phyloP scores from a whole-genome alignment of 768 basidiomycete genomes.

The Porphyrellus cyaneotinctus region DNA sequence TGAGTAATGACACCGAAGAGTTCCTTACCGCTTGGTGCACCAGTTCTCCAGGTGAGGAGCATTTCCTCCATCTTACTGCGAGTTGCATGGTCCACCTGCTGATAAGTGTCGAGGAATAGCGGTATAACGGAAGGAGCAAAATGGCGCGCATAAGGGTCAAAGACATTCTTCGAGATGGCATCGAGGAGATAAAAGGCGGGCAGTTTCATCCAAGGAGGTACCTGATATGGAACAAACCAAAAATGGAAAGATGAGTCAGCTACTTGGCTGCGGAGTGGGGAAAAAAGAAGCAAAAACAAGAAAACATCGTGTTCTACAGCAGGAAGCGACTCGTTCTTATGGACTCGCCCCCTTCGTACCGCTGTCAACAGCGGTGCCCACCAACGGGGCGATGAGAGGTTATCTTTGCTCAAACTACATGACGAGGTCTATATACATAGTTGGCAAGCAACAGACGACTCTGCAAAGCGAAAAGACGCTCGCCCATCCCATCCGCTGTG shows the following conservation, averaged over 20 bases:
- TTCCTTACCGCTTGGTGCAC: constrained; percentile 73
- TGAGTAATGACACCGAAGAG: constrained; percentile 83
- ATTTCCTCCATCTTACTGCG: constrained; percentile 98
- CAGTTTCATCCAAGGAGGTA: constrained; percentile 84
- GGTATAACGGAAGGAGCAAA: constrained; percentile 80
- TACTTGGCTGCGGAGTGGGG: constrained; percentile 19
- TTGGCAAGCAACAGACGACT: constrained; percentile 28
- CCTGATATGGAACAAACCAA: constrained; percentile 47
- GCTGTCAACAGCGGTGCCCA: constrained; percentile 33
- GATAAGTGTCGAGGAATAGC: constrained; percentile 85
- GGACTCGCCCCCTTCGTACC: constrained; percentile 35
- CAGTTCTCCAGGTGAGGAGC: constrained; percentile 91
- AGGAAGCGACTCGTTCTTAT: constrained; percentile 31
- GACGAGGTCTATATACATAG: constrained; percentile 45
- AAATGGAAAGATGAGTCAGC: constrained; percentile 65
- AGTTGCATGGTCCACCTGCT: constrained; percentile 76
- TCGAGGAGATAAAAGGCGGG: constrained; percentile 94
- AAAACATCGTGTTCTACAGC: constrained; percentile 22
- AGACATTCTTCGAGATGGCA: constrained; percentile 96
- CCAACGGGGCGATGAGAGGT: constrained; percentile 29
- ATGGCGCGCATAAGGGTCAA: constrained; percentile 83
- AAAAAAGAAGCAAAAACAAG: constrained; percentile 30
- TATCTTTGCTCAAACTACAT: constrained; percentile 43
- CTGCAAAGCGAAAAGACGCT: constrained; percentile 21
- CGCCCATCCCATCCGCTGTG: constrained; percentile 27